A percentile compares a stretch with the other conserved stretches of the same genome.
These are phyloP conservation scores for Aspergillus felis DNA, from an alignment of 2,329 filamentous ascomycete genomes.

Conservation along the genomic window DNA sequence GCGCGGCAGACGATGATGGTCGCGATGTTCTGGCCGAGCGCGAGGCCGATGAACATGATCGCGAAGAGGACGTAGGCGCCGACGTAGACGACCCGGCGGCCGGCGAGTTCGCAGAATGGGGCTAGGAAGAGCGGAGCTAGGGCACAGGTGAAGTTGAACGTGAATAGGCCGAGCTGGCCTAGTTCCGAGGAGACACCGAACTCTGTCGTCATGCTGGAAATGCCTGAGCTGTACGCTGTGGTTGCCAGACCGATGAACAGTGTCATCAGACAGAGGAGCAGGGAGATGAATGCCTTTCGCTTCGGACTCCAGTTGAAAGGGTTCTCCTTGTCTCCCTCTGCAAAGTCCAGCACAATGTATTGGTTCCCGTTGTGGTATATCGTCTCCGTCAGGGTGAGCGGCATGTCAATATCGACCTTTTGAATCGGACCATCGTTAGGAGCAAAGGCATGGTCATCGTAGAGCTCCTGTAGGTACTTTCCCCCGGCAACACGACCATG, in stretches of 20 bases:
- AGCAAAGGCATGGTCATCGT: slow-evolving; percentile 16
- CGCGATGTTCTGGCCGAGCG: slow-evolving; percentile 47
- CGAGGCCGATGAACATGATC: slow-evolving; percentile 47
- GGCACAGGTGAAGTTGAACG: slow-evolving; percentile 49
- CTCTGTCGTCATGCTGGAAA: slow-evolving; percentile 45
- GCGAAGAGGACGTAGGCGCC: slow-evolving; percentile 46
- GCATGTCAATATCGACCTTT: slow-evolving; percentile 48
- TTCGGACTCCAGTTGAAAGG: slow-evolving; percentile 50
- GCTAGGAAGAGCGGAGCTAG: slow-evolving; percentile 47
- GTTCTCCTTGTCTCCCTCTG: slow-evolving; percentile 46
- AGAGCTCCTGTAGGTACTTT: slow-evolving; percentile 22
- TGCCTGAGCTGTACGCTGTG: slow-evolving; percentile 51
- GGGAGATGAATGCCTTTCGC: slow-evolving; percentile 45
- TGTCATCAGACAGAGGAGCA: slow-evolving; percentile 50
- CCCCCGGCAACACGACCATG: slow-evolving; percentile 24
- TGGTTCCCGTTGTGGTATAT: slow-evolving; percentile 43
- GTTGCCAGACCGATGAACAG: slow-evolving; percentile 54
- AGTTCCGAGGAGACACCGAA: slow-evolving; percentile 41
- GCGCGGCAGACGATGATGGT: slow-evolving; percentile 47
- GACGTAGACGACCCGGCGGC: slow-evolving; percentile 45
- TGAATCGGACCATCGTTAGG: slow-evolving; percentile 18
- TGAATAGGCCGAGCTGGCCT: slow-evolving; percentile 49
- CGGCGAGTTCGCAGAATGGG: slow-evolving; percentile 50
- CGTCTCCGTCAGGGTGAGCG: slow-evolving; percentile 45
- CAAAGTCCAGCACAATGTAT: slow-evolving; percentile 46